These are phyloP conservation scores for Plectosphaerella cucumerina DNA, from an alignment of 2,329 filamentous ascomycete genomes.

Conservation along the genomic window DNA sequence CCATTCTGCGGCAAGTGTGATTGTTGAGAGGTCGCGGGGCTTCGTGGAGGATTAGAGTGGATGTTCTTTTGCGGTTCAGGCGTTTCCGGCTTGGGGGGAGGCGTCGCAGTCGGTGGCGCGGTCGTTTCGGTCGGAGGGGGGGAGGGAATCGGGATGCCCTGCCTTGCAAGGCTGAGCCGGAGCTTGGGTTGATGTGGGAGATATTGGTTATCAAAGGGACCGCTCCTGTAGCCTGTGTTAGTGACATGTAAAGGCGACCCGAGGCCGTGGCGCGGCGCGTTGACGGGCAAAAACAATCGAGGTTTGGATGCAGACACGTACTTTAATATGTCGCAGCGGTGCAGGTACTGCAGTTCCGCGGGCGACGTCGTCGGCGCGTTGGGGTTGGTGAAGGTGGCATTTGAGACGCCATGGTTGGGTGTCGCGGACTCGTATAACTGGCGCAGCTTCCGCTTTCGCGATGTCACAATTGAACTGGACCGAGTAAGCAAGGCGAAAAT, in stretches of 20 bases:
- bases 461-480: slow-evolving; percentile 66
- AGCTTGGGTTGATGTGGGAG: neutral
- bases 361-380: slow-evolving; percentile 50
- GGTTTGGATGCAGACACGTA: slow-evolving; percentile 35
- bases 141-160: neutral
- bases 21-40: neutral
- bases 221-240: neutral
- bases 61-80: neutral
- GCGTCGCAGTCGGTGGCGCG: neutral
- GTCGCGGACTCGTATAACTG: slow-evolving; percentile 62
- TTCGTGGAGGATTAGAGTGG: neutral
- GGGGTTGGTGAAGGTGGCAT: slow-evolving; percentile 48
- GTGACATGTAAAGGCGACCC: slow-evolving; percentile 4
- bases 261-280: slow-evolving; percentile 6
- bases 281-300: neutral
- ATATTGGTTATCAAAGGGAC: slow-evolving; percentile 1
- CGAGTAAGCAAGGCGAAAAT: slow-evolving; percentile 39
- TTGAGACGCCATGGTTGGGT: slow-evolving; percentile 40
- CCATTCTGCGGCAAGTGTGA: neutral
- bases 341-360: slow-evolving; percentile 52
- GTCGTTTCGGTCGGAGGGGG: neutral
- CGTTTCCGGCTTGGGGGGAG: neutral
- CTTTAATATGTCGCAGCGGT: slow-evolving; percentile 55
- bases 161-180: neutral
- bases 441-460: slow-evolving; percentile 86